Conservation (phyloP, 306 rosid species). For the Citrullus mucosospermus region DNA sequence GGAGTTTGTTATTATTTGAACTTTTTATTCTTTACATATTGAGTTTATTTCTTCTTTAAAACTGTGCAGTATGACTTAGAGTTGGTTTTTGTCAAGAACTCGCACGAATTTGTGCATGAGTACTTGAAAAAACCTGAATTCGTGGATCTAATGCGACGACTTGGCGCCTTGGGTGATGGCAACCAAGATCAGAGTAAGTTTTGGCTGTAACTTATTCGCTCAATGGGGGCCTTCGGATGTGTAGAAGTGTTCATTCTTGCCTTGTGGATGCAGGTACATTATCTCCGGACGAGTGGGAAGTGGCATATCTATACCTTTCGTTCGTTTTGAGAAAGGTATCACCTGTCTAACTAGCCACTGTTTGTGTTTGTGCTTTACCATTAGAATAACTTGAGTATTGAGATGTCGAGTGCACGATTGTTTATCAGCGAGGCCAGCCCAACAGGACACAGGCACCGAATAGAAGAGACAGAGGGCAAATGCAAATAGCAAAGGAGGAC, state of each 20-base stretch:
- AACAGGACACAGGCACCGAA: constrained; percentile 28
- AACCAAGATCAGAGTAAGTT: constrained; percentile 73
- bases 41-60: neutral
- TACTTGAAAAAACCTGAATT: constrained; percentile 66
- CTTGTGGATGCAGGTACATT: constrained; percentile 34
- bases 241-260: neutral
- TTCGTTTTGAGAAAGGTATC: constrained; percentile 48
- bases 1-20: neutral
- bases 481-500: constrained; percentile 64
- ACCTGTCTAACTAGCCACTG: neutral
- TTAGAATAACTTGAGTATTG: neutral
- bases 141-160: constrained; percentile 82
- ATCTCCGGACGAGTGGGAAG: constrained; percentile 65
- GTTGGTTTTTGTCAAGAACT: constrained; percentile 73
- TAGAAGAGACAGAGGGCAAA: constrained; percentile 47
- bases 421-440: constrained; percentile 62
- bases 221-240: neutral
- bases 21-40: neutral
- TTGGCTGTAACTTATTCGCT: neutral
- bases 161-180: constrained; percentile 95
- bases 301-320: constrained; percentile 46
- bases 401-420: neutral
- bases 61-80: constrained; percentile 69
- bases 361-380: neutral
- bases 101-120: constrained; percentile 70